A percentile compares a stretch with the other conserved stretches of the same genome.
Evolutionary conservation across 1,284 basidiomycete genomes (phyloP).

Genomic region (Sparassis latifolia): DNA sequence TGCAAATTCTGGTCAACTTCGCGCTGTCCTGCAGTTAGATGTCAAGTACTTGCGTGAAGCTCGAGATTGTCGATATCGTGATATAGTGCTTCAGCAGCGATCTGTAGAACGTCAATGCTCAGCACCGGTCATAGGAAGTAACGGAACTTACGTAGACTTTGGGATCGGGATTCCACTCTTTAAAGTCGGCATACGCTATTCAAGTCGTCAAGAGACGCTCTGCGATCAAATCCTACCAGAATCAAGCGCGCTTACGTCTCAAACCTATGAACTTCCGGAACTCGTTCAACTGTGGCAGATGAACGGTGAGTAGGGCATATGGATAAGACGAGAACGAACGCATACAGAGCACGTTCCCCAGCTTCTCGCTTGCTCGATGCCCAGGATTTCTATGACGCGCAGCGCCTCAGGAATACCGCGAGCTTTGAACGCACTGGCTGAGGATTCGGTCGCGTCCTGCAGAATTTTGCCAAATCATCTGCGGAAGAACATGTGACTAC

Average conservation of each 20-base stretch:
- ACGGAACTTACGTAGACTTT: constrained; percentile 46
- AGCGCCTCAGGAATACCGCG: constrained; percentile 65
- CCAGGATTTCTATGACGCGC: constrained; percentile 66
- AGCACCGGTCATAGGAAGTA: neutral
- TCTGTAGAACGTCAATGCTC: constrained; percentile 29
- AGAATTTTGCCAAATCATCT: constrained; percentile 57
- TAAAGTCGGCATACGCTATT: constrained; percentile 44
- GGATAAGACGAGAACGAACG: neutral
- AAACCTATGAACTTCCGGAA: constrained; percentile 53
- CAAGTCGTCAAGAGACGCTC: neutral
- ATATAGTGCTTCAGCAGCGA: constrained; percentile 64
- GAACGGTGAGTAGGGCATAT: neutral
- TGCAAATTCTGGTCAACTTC: neutral
- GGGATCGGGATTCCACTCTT: constrained; percentile 74
- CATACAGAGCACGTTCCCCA: constrained; percentile 67
- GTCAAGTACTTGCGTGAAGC: constrained; percentile 48
- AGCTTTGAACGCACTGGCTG: constrained; percentile 73
- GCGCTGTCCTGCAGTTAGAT: constrained; percentile 20
- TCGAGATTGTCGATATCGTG: constrained; percentile 73
- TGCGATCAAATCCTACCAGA: neutral
- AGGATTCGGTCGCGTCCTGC: constrained; percentile 57
- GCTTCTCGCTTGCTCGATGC: constrained; percentile 59
- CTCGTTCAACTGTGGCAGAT: constrained; percentile 47
- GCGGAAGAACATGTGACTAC: neutral
- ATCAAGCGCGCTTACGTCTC: constrained; percentile 25